These are phyloP conservation scores for Lentinula detonsa DNA, from an alignment of 768 basidiomycete genomes.

Conservation along the genomic window DNA sequence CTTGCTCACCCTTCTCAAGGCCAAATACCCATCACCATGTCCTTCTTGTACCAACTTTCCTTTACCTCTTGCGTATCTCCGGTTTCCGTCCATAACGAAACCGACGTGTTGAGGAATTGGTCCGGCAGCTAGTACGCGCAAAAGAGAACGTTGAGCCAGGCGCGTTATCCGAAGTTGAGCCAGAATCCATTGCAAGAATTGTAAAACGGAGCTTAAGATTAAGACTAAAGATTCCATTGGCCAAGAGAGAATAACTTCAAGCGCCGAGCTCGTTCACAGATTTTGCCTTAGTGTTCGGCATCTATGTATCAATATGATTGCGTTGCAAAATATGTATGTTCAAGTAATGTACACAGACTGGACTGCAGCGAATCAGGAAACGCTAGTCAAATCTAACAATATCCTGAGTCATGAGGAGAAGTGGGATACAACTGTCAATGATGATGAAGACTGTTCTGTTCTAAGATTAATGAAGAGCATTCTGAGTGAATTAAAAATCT, in stretches of 20 bases:
- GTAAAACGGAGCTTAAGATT: not conserved
- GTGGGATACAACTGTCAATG: not conserved
- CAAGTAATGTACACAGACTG: not conserved
- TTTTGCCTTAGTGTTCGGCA: too few relatives aligned
- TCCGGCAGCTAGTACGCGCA: slow-evolving; percentile 68
- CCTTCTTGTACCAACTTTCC: slow-evolving; percentile 69
- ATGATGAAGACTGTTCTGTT: too few relatives aligned
- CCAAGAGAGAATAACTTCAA: not conserved
- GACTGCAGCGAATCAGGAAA: not conserved
- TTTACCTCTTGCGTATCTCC: slow-evolving; percentile 75
- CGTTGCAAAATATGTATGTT: not conserved
- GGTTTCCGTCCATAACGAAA: slow-evolving; percentile 97
- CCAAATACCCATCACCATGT: slow-evolving; percentile 79
- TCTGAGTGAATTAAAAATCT: too few relatives aligned
- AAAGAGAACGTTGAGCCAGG: slow-evolving; percentile 38
- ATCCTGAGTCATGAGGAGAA: not conserved
- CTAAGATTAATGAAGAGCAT: too few relatives aligned
- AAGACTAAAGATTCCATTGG: not conserved
- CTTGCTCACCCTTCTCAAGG: slow-evolving; percentile 65
- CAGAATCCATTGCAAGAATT: not conserved
- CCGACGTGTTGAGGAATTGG: slow-evolving; percentile 88
- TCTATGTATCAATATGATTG: too few relatives aligned
- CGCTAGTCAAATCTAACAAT: not conserved
- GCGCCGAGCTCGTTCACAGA: not conserved
- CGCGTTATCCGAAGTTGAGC: not conserved